phyloP scores from a whole-genome alignment of 805 yeast genomes.

The Ogataea ramenticola region DNA sequence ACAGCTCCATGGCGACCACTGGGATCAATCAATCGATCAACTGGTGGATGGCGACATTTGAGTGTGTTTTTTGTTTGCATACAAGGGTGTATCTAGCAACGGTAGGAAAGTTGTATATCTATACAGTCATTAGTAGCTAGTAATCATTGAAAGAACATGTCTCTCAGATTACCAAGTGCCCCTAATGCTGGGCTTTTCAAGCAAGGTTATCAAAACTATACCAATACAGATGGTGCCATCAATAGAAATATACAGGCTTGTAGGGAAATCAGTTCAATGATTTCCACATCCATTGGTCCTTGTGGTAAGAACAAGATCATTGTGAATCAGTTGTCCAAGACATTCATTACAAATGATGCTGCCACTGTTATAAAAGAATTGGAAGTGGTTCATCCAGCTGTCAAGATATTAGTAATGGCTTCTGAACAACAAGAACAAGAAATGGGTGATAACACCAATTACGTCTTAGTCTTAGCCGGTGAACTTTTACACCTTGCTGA shows the following conservation, averaged over 20 bases:
- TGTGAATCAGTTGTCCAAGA: slow-evolving; percentile 79
- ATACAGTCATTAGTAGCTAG: too few relatives aligned
- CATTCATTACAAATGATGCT: slow-evolving; percentile 93
- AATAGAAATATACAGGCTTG: slow-evolving; percentile 90
- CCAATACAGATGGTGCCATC: slow-evolving; percentile 91
- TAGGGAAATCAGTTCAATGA: slow-evolving; percentile 85
- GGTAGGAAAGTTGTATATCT: too few relatives aligned
- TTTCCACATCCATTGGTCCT: slow-evolving; percentile 94
- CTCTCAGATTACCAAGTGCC: slow-evolving; percentile 83
- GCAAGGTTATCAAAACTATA: slow-evolving; percentile 85
- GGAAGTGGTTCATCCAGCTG: slow-evolving; percentile 96
- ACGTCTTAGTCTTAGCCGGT: slow-evolving; percentile 88
- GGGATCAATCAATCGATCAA: too few relatives aligned
- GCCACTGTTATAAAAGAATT: slow-evolving; percentile 92
- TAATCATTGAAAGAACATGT: slow-evolving; percentile 42
- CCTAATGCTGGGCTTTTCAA: slow-evolving; percentile 93
- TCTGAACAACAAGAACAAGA: slow-evolving; percentile 94
- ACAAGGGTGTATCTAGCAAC: too few relatives aligned
- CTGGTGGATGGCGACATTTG: too few relatives aligned
- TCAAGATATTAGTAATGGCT: slow-evolving; percentile 91
- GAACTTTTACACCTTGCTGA: slow-evolving; percentile 84
- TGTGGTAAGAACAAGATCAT: slow-evolving; percentile 95
- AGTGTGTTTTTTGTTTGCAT: too few relatives aligned
- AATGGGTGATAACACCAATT: slow-evolving; percentile 94
- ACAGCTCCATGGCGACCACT: too few relatives aligned